A percentile compares a stretch with the other conserved stretches of the same genome.
Conservation (phyloP, 2,329 filamentous ascomycete genomes). For the Exophiala alcalophila region DNA sequence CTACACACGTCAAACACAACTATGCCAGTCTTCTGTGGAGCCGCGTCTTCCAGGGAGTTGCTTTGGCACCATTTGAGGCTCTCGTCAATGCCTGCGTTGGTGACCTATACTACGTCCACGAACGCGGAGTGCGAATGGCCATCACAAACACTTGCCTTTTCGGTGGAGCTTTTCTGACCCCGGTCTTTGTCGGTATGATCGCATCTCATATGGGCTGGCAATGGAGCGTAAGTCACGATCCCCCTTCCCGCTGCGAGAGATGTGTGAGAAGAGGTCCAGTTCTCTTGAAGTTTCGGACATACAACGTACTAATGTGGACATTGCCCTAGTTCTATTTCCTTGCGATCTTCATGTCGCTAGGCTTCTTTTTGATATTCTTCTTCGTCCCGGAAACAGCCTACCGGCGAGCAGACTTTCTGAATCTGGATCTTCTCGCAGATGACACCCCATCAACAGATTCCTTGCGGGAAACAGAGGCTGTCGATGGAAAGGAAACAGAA, state of each 20-base stretch:
- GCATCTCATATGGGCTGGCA: constrained; percentile 27
- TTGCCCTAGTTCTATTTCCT: constrained; percentile 74
- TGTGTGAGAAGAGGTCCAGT: too few species aligned
- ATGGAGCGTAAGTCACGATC: constrained; percentile 39
- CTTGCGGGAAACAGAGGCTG: constrained; percentile 3
- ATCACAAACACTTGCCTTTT: constrained; percentile 69
- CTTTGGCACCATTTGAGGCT: constrained; percentile 83
- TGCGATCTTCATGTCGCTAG: constrained; percentile 72
- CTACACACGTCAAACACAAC: constrained; percentile 53
- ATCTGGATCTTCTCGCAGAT: constrained; percentile 53
- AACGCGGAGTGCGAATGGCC: constrained; percentile 77
- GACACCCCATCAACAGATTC: constrained; percentile 18
- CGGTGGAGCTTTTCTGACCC: constrained; percentile 72
- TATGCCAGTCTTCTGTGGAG: constrained; percentile 74
- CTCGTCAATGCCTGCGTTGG: constrained; percentile 85
- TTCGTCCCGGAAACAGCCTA: constrained; percentile 85
- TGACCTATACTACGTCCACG: constrained; percentile 86
- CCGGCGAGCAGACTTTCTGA: constrained; percentile 62
- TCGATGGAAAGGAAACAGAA: constrained; percentile 6
- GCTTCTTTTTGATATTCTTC: constrained; percentile 69
- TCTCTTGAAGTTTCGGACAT: too few species aligned
- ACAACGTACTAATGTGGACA: too few species aligned
- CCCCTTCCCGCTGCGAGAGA: constrained; percentile 30
- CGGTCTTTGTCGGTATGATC: constrained; percentile 67
- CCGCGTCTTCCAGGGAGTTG: constrained; percentile 80